Percentiles rank a stretch among this genome's conserved stretches.
These are phyloP conservation scores for Acephala macrosclerotiorum DNA, from an alignment of 2,329 filamentous ascomycete species.

Conservation along the genomic window DNA sequence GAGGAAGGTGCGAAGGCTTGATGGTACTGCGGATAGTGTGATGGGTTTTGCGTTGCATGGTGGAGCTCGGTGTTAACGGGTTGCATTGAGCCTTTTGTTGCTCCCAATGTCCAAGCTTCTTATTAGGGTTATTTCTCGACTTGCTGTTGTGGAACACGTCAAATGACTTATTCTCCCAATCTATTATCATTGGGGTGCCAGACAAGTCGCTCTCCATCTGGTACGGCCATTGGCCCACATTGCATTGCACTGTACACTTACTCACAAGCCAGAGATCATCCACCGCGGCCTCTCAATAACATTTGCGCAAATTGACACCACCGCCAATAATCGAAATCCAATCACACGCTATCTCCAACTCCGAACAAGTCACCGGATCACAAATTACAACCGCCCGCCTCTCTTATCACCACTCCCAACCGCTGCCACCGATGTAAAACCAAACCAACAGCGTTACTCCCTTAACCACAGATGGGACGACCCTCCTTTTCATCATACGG, in stretches of 20 bases:
- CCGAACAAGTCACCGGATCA: neutral
- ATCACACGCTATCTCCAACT: neutral
- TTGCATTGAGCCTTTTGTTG: neutral
- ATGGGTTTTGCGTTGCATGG: neutral
- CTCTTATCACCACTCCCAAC: neutral
- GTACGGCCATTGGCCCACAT: no score
- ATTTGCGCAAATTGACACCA: neutral
- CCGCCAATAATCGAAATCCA: neutral
- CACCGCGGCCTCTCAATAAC: neutral
- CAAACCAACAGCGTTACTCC: neutral
- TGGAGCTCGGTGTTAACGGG: neutral
- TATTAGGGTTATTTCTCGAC: neutral
- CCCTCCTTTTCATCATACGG: neutral
- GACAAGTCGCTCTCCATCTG: no score
- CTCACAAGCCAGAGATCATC: no score
- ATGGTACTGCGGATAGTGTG: constrained; percentile 1
- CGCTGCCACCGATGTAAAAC: neutral
- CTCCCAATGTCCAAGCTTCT: neutral
- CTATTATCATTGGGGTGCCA: no score
- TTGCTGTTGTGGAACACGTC: neutral
- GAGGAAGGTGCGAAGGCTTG: constrained; percentile 39
- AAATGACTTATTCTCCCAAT: neutral
- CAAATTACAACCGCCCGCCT: neutral
- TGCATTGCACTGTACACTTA: no score
- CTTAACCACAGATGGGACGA: no score